Base-by-base conservation (phyloP, 495 filamentous ascomycete species). In the Cercophora scortea region DNA sequence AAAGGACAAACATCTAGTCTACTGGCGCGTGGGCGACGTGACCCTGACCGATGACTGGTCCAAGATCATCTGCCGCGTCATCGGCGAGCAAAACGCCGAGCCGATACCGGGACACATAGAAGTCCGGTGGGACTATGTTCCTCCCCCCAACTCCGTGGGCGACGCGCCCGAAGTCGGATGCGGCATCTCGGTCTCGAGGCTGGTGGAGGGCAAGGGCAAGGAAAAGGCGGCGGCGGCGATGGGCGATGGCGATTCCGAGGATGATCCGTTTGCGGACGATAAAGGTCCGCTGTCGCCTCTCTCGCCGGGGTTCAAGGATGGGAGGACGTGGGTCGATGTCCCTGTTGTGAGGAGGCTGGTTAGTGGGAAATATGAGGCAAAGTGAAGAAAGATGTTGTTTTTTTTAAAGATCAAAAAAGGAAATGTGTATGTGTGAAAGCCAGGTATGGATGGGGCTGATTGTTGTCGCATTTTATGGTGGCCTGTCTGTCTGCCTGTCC, bases 1-100 rank as follows among this genome's bases (percentile, higher is more conserved):
- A 8, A 88, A 89, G 61, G 92, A 97, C 49, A 86, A 87, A 49
- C 85, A 86, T n/a, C 67, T 90, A 5, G 84, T 96, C 12, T 88
- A 83, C 63, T 99, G 93, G 93, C 85, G 85, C 47, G 72, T 97
- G 11, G 88, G 88, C 18, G 94, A 97, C 59, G 66, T 92, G 11
- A 79, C 74, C 0, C 66, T 97, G 12, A 80, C 84, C 36, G 77
- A 66, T 0, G 68, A 69, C 48, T 72, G 68, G 54, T 75, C 84
- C 60, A 90, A 88, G 68, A 79, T 94, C 49, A 83, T 94, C 8
- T 89, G 84, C 50, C 81, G 90, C 8, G 88, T 96, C 25, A 65
- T 76, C 53, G 78, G 83, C 48, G 81, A 86, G 12, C 80, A 87
- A n/a, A 88, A 88, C 42, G 75, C 76, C 0, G 83, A 87, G 62